Evolutionary conservation across 768 basidiomycete species (phyloP).

Genomic region (Hygrocybe coccinea): DNA sequence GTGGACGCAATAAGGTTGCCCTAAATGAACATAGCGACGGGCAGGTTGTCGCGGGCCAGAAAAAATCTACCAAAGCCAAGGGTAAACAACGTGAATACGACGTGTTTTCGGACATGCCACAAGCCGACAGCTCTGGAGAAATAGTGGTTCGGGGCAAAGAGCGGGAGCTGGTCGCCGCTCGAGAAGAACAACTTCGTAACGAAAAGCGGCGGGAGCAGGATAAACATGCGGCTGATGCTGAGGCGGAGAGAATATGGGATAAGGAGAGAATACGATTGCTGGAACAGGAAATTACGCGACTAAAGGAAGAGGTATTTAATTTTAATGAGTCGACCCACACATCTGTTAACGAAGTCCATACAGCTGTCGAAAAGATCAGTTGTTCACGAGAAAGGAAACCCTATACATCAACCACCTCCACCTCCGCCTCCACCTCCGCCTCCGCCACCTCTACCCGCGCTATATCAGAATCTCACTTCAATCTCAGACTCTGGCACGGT

Average conservation of each 20-base stretch:
- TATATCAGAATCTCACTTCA: conserved; percentile 14
- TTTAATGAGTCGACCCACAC: neutral
- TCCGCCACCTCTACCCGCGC: conserved; percentile 37
- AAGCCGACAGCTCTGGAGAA: conserved; percentile 41
- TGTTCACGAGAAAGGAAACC: conserved; percentile 13
- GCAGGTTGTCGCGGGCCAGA: conserved; percentile 1
- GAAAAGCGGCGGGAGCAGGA: conserved; percentile 39
- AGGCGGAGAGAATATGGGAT: conserved; percentile 47
- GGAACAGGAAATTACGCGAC: conserved; percentile 57
- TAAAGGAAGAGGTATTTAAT: conserved; percentile 51
- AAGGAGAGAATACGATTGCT: conserved; percentile 59
- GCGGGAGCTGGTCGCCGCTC: conserved; percentile 53
- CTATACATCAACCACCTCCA: conserved; percentile 19
- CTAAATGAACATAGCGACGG: too few relatives aligned
- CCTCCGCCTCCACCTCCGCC: conserved; percentile 38
- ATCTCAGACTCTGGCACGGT: conserved; percentile 34
- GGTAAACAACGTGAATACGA: conserved; percentile 44
- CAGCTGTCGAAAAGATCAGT: conserved; percentile 45
- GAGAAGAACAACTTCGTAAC: conserved; percentile 46
- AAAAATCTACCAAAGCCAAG: conserved; percentile 26
- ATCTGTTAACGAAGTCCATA: conserved; percentile 1
- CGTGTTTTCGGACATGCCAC: conserved; percentile 9
- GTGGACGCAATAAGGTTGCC: neutral
- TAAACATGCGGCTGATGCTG: conserved; percentile 27
- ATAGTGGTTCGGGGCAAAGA: conserved; percentile 55